Conservation (phyloP, 2,329 filamentous ascomycete genomes). For the Botryotinia globosa region DNA sequence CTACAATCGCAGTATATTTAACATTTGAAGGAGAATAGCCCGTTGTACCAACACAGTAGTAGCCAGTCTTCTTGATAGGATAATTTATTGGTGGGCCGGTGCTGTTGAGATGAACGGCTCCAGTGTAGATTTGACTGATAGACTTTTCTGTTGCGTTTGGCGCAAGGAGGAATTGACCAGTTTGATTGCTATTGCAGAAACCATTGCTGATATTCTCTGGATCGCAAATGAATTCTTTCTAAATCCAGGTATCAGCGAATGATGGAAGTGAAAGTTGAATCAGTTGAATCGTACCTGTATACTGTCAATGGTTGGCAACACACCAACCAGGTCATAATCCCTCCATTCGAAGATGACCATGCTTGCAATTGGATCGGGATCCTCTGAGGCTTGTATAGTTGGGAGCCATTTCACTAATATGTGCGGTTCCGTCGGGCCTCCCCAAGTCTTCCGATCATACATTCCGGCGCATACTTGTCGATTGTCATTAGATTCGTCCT, state of each 20-base stretch:
- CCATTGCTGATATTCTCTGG: slow-evolving; percentile 64
- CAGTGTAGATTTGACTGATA: slow-evolving; percentile 69
- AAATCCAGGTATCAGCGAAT: slow-evolving; percentile 38
- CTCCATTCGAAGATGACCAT: slow-evolving; percentile 93
- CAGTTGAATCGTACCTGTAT: slow-evolving; percentile 47
- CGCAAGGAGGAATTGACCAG: slow-evolving; percentile 80
- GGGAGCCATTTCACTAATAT: slow-evolving; percentile 79
- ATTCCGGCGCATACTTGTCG: slow-evolving; percentile 84
- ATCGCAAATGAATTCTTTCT: slow-evolving; percentile 74
- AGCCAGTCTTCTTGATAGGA: slow-evolving; percentile 82
- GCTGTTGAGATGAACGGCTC: slow-evolving; percentile 78
- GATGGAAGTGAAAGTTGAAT: not conserved
- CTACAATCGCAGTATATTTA: slow-evolving; percentile 76
- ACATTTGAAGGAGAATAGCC: slow-evolving; percentile 57
- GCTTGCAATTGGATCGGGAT: slow-evolving; percentile 73
- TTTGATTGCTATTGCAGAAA: slow-evolving; percentile 71
- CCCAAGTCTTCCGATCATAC: slow-evolving; percentile 90
- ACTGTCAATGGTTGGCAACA: slow-evolving; percentile 54
- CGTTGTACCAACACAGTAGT: slow-evolving; percentile 87
- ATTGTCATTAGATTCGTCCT: slow-evolving; percentile 76
- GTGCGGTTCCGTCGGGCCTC: slow-evolving; percentile 82
- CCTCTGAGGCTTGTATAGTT: slow-evolving; percentile 53
- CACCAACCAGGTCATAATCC: slow-evolving; percentile 76
- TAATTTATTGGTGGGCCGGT: slow-evolving; percentile 72
- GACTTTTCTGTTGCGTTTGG: slow-evolving; percentile 71